phyloP scores from a whole-genome alignment of 2,329 filamentous ascomycete genomes.

The Beauveria medogensis region DNA sequence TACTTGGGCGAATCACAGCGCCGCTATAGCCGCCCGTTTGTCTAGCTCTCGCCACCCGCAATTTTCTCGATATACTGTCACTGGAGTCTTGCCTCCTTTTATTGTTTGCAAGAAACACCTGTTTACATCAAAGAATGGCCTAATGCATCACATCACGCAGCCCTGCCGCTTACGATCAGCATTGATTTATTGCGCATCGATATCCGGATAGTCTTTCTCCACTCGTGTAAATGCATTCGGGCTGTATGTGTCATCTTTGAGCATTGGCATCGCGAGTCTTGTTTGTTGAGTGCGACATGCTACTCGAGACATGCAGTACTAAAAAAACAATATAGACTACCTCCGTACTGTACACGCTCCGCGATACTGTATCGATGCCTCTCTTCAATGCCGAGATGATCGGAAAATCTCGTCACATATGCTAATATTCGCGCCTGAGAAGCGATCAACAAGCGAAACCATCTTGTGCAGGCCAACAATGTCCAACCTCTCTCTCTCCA shows the following conservation, averaged over 20 bases:
- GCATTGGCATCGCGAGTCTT: neutral
- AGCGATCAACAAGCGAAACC: too few relatives aligned
- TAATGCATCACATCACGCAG: neutral
- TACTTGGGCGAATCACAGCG: neutral
- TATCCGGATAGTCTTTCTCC: neutral
- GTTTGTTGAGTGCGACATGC: neutral
- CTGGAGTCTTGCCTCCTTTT: neutral
- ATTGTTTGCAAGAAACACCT: neutral
- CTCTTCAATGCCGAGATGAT: too few relatives aligned
- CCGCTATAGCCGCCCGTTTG: conserved; percentile 6
- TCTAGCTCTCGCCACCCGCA: conserved; percentile 3
- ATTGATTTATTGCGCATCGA: neutral
- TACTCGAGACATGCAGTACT: neutral
- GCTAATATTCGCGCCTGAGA: too few relatives aligned
- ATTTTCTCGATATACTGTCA: neutral
- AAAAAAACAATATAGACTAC: too few relatives aligned
- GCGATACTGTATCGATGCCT: too few relatives aligned
- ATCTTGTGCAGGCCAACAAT: too few relatives aligned
- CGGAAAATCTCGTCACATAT: too few relatives aligned
- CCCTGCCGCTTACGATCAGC: neutral
- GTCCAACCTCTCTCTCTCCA: too few relatives aligned
- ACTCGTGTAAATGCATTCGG: neutral
- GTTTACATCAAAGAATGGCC: neutral
- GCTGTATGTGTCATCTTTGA: neutral
- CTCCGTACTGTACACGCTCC: too few relatives aligned